Base-by-base conservation (phyloP, 2,329 filamentous ascomycete genomes). In the Colletotrichum tabaci region DNA sequence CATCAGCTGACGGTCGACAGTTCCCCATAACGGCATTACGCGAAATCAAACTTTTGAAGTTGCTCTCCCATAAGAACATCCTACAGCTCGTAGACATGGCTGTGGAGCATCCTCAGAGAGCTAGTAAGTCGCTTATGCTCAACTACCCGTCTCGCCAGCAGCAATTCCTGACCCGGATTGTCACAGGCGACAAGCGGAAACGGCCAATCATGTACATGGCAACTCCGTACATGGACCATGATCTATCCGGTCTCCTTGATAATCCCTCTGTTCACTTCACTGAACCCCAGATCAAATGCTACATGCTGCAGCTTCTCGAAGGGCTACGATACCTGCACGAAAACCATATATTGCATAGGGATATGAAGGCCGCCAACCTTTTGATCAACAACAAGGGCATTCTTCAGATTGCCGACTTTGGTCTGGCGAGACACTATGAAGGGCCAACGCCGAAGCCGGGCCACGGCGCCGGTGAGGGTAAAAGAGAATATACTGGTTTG, bases 341-440 rank as follows among this genome's bases (percentile, higher is more conserved):
- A 74, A 94, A 89, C 79, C 89, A 93, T 77, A 98, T 99, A 74
- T 86, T 99, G 30, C 96, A 99, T 80, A 92, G 96, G 79, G 96
- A 99, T 79, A 98, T 99, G 95, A 99, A 99, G 85, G 96, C 96
- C 2, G 96, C 96, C 78, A 99, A 99, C 80, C 88, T 99, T 42
- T 89, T 99, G 71, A 99, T 99, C 82, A 97, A 94, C 84, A 98
- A 99, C 82, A 88, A 91, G 66, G 96, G 96, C 26, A 92, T 98
- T 67, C 88, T 99, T 13, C 96, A 98, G 81, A 98, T 99, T 82
- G 96, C 95, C 52, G 96, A 99, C 85, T 99, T 99, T 77, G 96
- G 96, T 76, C 88, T 99, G 44, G 96, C 96, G 9, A 89, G 96
- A 77, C 94, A 97, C 77, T 99, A 98, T 80, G 95, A 98, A 74